These are phyloP conservation scores for Sporothrix globosa DNA, from an alignment of 2,329 filamentous ascomycete genomes.

Conservation along the genomic window DNA sequence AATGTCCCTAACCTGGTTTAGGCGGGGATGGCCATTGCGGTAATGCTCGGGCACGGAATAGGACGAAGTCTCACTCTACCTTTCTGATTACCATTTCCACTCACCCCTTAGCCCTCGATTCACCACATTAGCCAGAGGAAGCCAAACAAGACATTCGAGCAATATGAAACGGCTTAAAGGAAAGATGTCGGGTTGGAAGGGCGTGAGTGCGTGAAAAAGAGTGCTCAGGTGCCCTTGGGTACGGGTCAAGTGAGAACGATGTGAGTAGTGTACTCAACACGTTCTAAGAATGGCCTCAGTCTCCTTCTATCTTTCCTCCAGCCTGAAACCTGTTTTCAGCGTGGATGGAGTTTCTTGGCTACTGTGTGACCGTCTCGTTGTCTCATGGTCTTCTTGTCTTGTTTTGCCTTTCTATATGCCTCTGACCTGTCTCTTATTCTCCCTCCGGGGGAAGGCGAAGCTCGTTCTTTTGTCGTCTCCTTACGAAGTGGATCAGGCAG, in stretches of 20 bases:
- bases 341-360: neutral
- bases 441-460: neutral
- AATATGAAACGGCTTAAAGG: constrained; percentile 18
- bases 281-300: constrained; percentile 21
- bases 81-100: neutral
- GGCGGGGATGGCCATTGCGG: neutral
- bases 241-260: neutral
- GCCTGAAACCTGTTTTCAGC: constrained; percentile 14
- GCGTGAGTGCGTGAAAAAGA: neutral
- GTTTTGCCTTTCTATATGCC: neutral
- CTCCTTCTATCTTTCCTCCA: constrained; percentile 19
- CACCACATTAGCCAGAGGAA: neutral
- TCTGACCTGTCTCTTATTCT: neutral
- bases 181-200: neutral
- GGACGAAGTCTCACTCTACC: neutral
- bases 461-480: neutral
- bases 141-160: constrained; percentile 27
- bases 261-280: neutral
- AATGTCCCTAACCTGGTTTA: constrained; percentile 10
- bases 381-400: neutral
- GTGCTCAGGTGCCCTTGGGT: neutral
- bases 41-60: neutral
- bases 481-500: neutral
- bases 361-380: neutral
- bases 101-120: neutral